A percentile compares a stretch with the other conserved stretches of the same genome.
These are phyloP conservation scores for Sporisorium iseilematis-ciliati DNA, from an alignment of 1,284 basidiomycete species.

Conservation along the genomic window DNA sequence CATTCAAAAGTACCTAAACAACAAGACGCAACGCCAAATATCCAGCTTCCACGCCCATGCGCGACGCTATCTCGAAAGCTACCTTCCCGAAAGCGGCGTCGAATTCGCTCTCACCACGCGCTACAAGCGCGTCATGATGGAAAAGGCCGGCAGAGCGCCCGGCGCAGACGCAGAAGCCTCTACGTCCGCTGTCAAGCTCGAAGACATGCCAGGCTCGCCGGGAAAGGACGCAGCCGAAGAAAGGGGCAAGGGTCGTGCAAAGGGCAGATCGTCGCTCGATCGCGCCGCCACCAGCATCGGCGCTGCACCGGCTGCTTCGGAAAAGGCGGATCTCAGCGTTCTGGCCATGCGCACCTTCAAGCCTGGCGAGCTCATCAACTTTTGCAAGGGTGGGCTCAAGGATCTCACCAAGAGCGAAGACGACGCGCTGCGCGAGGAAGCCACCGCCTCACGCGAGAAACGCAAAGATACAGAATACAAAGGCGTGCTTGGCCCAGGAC, in stretches of 20 bases:
- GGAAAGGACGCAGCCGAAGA: conserved; percentile 21
- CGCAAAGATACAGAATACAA: conserved; percentile 67
- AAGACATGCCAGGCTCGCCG: conserved; percentile 18
- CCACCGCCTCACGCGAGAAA: conserved; percentile 73
- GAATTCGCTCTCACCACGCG: conserved; percentile 66
- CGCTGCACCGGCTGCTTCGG: conserved; percentile 67
- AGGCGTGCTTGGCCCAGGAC: conserved; percentile 75
- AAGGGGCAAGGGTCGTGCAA: conserved; percentile 31
- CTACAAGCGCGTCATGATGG: conserved; percentile 60
- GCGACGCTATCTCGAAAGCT: conserved; percentile 66
- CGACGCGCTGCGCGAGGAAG: conserved; percentile 75
- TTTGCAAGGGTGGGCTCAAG: conserved; percentile 75
- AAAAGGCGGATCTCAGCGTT: conserved; percentile 89
- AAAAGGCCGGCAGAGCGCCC: conserved; percentile 29
- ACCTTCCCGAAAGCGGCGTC: conserved; percentile 66
- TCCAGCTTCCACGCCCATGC: conserved; percentile 57
- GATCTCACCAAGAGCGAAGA: conserved; percentile 70
- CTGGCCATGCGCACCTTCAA: conserved; percentile 81
- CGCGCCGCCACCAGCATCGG: conserved; percentile 47
- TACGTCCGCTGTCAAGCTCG: conserved; percentile 30
- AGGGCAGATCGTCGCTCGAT: conserved; percentile 47
- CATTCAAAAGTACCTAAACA: conserved; percentile 58
- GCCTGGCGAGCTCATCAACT: conserved; percentile 80
- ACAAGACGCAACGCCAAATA: conserved; percentile 60
- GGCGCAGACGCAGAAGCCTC: conserved; percentile 24